These are phyloP conservation scores for Lipomyces japonicus DNA, from an alignment of 805 yeast species.

Conservation along the genomic window DNA sequence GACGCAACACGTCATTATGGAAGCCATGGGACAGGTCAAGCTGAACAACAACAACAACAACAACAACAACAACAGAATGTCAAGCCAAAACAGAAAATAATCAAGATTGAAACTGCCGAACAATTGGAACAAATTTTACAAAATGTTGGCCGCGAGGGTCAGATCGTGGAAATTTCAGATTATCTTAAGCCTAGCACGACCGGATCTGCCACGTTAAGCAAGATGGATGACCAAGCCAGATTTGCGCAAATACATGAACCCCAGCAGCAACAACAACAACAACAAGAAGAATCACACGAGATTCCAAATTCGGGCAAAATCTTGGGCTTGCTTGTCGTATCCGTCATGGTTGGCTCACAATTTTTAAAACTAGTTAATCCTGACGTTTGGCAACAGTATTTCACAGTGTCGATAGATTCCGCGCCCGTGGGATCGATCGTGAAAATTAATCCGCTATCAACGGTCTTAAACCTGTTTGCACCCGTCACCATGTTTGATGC, in stretches of 20 bases:
- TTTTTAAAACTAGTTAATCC: neutral
- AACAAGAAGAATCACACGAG: conserved; percentile 15
- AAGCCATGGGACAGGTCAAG: too few relatives aligned
- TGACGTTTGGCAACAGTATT: conserved; percentile 12
- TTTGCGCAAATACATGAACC: conserved; percentile 25
- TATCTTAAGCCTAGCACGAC: too few relatives aligned
- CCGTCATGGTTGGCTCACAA: neutral
- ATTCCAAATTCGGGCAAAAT: neutral
- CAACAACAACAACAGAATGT: too few relatives aligned
- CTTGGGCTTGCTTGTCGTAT: neutral
- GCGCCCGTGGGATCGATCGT: conserved; percentile 2
- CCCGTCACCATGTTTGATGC: conserved; percentile 10
- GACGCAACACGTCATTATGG: too few relatives aligned
- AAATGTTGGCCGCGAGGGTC: too few relatives aligned
- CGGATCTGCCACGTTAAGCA: too few relatives aligned
- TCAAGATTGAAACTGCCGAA: too few relatives aligned
- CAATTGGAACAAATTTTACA: too few relatives aligned
- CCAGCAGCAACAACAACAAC: conserved; percentile 32
- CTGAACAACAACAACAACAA: too few relatives aligned
- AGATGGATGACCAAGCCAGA: conserved; percentile 23
- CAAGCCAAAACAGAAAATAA: too few relatives aligned
- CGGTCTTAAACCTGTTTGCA: conserved; percentile 13
- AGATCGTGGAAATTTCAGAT: too few relatives aligned
- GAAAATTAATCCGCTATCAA: conserved; percentile 1
- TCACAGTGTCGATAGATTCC: conserved; percentile 3